Conservation (phyloP, 805 yeast species). For the Saccharomyces paradoxus region DNA sequence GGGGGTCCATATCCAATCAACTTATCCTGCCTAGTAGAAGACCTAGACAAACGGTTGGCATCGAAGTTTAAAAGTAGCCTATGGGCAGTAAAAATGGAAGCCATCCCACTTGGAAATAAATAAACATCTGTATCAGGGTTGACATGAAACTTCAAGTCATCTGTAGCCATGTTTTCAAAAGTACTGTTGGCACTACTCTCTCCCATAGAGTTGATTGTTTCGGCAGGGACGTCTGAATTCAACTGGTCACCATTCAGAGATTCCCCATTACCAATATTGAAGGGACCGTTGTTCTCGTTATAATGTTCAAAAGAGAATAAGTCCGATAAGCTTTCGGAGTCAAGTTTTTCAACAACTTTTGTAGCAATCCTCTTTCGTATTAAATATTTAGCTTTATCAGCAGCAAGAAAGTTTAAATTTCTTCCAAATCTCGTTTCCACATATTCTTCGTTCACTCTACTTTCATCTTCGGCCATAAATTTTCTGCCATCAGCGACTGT, state of each 20-base stretch:
- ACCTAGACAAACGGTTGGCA: constrained; percentile 27
- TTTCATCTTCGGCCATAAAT: constrained; percentile 10
- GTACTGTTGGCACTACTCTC: background rate
- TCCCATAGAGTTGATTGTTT: background rate
- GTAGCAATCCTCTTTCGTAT: constrained; percentile 70
- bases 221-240: background rate
- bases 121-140: constrained; percentile 59
- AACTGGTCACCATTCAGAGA: background rate
- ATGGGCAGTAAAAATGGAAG: constrained; percentile 80
- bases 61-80: constrained; percentile 38
- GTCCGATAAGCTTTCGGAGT: constrained; percentile 4
- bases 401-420: constrained; percentile 69
- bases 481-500: background rate
- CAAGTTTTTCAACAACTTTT: constrained; percentile 40
- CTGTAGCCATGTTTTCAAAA: background rate
- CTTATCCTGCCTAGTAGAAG: constrained; percentile 4
- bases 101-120: constrained; percentile 88
- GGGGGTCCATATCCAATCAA: constrained; percentile 25
- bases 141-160: constrained; percentile 2
- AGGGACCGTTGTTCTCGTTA: background rate
- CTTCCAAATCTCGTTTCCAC: constrained; percentile 90
- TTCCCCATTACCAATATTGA: background rate
- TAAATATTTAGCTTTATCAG: constrained; percentile 66
- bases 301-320: background rate
- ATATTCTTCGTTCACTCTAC: constrained; percentile 47